These are phyloP conservation scores for Globomyces sp. DNA, from an alignment of 371 early-diverging fungal species.

Conservation along the genomic window DNA sequence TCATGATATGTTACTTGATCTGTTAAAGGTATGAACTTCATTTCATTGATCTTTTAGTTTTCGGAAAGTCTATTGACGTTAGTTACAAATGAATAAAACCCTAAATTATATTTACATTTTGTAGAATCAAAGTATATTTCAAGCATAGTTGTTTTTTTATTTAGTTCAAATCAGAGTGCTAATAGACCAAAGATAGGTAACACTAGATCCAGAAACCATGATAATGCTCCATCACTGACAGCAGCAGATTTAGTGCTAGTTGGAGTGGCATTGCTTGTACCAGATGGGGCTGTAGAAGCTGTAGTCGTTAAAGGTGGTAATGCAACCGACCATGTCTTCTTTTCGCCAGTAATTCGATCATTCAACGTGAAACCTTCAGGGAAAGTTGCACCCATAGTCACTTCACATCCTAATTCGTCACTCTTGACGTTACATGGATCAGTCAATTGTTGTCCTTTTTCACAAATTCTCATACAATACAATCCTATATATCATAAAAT, in stretches of 20 bases:
- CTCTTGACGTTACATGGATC: constrained; percentile 21
- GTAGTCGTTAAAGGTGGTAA: neutral
- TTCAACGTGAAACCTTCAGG: neutral
- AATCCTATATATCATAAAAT: neutral
- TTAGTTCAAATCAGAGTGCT: no score
- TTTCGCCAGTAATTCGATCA: neutral
- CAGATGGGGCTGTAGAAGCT: neutral
- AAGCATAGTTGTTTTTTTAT: no score
- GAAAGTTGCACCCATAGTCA: constrained; percentile 11
- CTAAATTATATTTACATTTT: no score
- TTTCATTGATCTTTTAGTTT: no score
- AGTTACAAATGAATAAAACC: no score
- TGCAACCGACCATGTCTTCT: neutral
- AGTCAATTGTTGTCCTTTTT: neutral
- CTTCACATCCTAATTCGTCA: constrained; percentile 4
- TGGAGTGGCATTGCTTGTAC: neutral
- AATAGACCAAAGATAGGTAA: no score
- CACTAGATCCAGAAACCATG: no score
- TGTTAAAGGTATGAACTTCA: no score
- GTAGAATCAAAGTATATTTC: no score
- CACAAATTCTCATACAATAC: constrained; percentile 11
- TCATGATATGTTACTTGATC: no score
- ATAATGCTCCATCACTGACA: neutral
- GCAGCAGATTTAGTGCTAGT: neutral
- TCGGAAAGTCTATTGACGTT: no score